Evolutionary conservation across 2,329 filamentous ascomycete genomes (phyloP).

Genomic region (Davidsoniella eucalypti): DNA sequence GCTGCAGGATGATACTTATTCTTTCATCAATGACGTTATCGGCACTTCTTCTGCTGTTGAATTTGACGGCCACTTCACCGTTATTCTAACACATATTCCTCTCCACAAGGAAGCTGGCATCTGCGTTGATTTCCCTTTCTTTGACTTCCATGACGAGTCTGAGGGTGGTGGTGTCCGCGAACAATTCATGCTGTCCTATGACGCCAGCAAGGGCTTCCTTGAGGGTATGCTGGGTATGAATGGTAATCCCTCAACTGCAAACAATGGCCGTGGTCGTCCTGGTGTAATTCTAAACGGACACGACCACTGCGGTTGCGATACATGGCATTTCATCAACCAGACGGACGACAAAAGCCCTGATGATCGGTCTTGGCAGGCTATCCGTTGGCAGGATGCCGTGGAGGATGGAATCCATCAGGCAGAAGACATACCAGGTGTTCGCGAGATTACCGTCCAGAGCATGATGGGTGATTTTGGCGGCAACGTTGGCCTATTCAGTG

Average conservation of each 20-base stretch:
- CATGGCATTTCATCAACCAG: conserved; percentile 65
- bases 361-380: conserved; percentile 34
- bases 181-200: conserved; percentile 72
- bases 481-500: conserved; percentile 71
- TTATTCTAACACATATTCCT: conserved; percentile 84
- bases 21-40: conserved; percentile 57
- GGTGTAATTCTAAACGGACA: conserved; percentile 84
- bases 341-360: conserved; percentile 25
- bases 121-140: conserved; percentile 72
- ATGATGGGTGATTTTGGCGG: conserved; percentile 98
- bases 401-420: conserved; percentile 24
- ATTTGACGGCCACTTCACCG: conserved; percentile 50
- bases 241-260: conserved; percentile 40
- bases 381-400: conserved; percentile 30
- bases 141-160: conserved; percentile 55
- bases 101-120: conserved; percentile 68
- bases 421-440: conserved; percentile 42
- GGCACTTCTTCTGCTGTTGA: conserved; percentile 43
- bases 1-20: conserved; percentile 62
- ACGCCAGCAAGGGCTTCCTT: conserved; percentile 58
- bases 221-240: conserved; percentile 72
- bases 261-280: conserved; percentile 46
- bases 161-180: conserved; percentile 62
- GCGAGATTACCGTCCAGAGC: conserved; percentile 84
- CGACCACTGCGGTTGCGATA: conserved; percentile 89